Percentiles rank a stretch among this genome's conserved stretches.
phyloP scores from a whole-genome alignment of 108 stramenopile species.

The Craspedostauros australis region DNA sequence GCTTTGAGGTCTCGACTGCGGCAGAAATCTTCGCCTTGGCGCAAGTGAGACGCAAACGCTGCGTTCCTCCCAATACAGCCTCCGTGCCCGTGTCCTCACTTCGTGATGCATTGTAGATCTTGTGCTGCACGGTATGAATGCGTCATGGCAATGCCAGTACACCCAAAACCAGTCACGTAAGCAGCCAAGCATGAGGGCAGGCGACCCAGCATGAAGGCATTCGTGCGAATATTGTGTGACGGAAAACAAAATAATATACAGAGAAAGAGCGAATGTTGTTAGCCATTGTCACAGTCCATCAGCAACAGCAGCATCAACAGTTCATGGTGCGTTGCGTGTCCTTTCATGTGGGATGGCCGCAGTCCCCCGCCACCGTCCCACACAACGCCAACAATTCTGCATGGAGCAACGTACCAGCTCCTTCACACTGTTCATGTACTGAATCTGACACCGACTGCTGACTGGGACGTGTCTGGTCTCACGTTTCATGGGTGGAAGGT shows the following conservation, averaged over 20 bases:
- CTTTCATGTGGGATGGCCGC: no score
- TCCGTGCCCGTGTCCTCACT: slow-evolving; percentile 25
- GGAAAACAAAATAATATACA: no score
- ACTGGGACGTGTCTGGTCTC: slow-evolving; percentile 55
- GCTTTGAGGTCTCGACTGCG: slow-evolving; percentile 46
- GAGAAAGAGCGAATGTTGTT: no score
- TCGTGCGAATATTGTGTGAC: no score
- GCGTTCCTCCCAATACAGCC: slow-evolving; percentile 53
- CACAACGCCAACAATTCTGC: not conserved
- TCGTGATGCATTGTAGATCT: slow-evolving; percentile 17
- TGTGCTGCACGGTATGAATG: slow-evolving; percentile 1
- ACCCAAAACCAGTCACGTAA: no score
- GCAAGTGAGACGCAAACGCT: slow-evolving; percentile 37
- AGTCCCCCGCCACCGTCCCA: not conserved
- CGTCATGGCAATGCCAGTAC: not conserved
- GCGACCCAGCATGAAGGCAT: no score
- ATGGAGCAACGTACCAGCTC: slow-evolving; percentile 32
- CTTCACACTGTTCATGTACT: slow-evolving; percentile 52
- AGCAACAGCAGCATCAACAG: no score
- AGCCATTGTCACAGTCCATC: no score
- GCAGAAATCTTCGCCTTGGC: slow-evolving; percentile 60
- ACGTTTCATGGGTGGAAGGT: slow-evolving; percentile 59
- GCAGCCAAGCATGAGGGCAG: no score
- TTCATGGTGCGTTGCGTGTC: no score
- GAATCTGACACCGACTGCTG: slow-evolving; percentile 36